phyloP scores from a whole-genome alignment of 106 monocot genomes.

The Phalaenopsis aphrodite region DNA sequence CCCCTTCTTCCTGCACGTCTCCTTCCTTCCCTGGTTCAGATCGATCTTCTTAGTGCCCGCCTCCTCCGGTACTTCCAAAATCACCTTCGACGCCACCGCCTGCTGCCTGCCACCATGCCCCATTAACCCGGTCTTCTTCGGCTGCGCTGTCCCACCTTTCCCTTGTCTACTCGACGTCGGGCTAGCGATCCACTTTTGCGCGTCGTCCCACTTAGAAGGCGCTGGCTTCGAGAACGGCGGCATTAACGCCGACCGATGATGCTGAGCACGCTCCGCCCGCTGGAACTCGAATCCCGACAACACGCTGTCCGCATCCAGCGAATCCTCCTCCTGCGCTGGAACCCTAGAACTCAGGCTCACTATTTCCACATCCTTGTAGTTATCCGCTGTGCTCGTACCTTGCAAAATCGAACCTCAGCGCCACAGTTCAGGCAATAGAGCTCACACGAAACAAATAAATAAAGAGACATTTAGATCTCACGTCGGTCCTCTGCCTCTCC shows the following conservation, averaged over 20 bases:
- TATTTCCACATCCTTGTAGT: slow-evolving; percentile 44
- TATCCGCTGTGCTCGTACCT: slow-evolving; percentile 30
- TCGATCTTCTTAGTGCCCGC: slow-evolving; percentile 63
- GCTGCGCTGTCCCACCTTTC: slow-evolving; percentile 18
- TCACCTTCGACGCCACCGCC: slow-evolving; percentile 27
- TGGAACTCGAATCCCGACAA: slow-evolving; percentile 78
- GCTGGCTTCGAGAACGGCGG: slow-evolving; percentile 65
- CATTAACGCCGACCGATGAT: slow-evolving; percentile 22
- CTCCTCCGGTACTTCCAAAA: slow-evolving; percentile 57
- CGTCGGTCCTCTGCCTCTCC: slow-evolving; percentile 11
- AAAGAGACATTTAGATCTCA: slow-evolving; percentile 1
- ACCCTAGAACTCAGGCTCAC: slow-evolving; percentile 31
- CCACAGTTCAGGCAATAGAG: slow-evolving; percentile 1
- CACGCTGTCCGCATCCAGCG: slow-evolving; percentile 26
- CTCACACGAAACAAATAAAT: background rate
- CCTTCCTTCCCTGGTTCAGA: slow-evolving; percentile 39
- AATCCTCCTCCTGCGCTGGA: slow-evolving; percentile 24
- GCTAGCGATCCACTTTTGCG: slow-evolving; percentile 91
- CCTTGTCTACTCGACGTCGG: slow-evolving; percentile 39
- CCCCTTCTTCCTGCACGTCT: slow-evolving; percentile 26
- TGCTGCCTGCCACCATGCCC: slow-evolving; percentile 20
- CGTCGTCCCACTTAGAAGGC: slow-evolving; percentile 93
- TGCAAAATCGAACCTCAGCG: background rate
- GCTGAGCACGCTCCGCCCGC: slow-evolving; percentile 33
- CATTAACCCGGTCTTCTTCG: slow-evolving; percentile 31